These are phyloP conservation scores for Solanum hybrid DNA, from an alignment of 305 asterid genomes.

Conservation along the genomic window DNA sequence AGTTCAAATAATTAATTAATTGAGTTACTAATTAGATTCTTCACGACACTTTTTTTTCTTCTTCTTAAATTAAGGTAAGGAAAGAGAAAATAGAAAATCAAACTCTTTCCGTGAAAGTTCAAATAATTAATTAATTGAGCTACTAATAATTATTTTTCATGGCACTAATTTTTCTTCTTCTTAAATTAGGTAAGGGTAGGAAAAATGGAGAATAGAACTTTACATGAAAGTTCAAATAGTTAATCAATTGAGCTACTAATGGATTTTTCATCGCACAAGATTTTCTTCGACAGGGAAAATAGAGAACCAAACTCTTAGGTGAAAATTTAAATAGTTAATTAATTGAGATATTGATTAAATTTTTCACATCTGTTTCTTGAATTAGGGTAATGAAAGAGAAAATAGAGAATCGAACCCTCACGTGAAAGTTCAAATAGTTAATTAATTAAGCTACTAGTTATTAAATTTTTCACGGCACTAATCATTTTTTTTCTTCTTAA, in stretches of 20 bases:
- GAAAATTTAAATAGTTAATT: neutral
- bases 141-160: neutral
- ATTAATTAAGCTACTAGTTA: neutral
- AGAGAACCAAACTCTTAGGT: neutral
- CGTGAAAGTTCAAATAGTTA: neutral
- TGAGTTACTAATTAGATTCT: no score
- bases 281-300: neutral
- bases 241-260: neutral
- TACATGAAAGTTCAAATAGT: no score
- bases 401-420: neutral
- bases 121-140: neutral
- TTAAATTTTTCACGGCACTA: neutral
- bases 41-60: neutral
- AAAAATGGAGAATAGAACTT: neutral
- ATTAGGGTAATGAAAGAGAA: neutral
- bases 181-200: neutral
- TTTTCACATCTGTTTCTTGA: neutral
- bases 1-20: neutral
- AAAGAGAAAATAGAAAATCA: neutral
- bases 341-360: neutral
- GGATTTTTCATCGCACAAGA: neutral
- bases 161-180: neutral
- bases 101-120: neutral
- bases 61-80: neutral
- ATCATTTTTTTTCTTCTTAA: neutral